Percentiles rank a stretch among this genome's conserved stretches.
Conservation (phyloP, 345 rosid species). For the Citrus inodora region DNA sequence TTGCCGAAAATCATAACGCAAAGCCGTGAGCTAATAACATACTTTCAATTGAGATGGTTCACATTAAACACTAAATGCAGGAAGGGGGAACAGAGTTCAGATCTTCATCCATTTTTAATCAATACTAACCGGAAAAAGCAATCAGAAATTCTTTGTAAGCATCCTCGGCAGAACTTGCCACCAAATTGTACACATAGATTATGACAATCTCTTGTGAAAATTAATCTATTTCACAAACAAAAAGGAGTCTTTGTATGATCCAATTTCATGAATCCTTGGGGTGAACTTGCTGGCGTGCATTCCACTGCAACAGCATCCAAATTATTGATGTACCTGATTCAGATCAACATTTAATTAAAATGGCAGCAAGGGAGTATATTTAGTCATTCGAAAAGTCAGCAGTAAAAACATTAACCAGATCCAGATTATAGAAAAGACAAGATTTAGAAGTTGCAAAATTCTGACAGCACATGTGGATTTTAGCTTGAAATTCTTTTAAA, state of each 20-base stretch:
- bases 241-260: not conserved
- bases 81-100: not conserved
- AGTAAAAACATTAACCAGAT: not conserved
- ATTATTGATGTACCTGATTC: constrained; percentile 71
- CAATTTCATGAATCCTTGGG: constrained; percentile 21
- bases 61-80: not conserved
- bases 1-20: not conserved
- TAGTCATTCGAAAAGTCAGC: not conserved
- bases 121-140: not conserved
- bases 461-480: not conserved
- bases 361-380: not conserved
- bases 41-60: not conserved
- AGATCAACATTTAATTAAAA: not conserved
- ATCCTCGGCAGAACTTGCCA: not conserved
- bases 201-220: not conserved
- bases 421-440: not conserved
- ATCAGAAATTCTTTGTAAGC: not conserved
- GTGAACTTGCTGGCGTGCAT: constrained; percentile 36
- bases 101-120: not conserved
- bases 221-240: not conserved
- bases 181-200: not conserved
- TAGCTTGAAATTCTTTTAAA: not conserved
- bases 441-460: not conserved
- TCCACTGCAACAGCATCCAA: constrained; percentile 92
- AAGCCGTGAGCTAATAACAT: not conserved